Percentiles rank a stretch among this genome's conserved stretches.
These are phyloP conservation scores for Coemansia sp. DNA, from an alignment of 192 early-diverging fungal species.

Conservation along the genomic window DNA sequence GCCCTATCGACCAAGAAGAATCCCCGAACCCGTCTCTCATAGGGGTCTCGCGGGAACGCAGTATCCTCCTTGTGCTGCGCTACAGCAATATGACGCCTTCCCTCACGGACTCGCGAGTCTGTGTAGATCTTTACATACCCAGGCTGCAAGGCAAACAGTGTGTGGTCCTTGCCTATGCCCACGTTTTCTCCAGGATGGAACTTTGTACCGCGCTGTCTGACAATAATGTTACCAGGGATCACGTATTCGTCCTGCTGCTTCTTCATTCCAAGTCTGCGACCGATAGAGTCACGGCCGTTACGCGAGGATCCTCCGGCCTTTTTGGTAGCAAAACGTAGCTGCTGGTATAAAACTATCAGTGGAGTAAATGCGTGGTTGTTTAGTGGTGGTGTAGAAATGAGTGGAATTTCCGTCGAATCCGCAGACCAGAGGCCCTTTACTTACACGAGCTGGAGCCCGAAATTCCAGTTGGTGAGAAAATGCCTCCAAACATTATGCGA, in stretches of 20 bases:
- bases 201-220: constrained; percentile 75
- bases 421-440: neutral
- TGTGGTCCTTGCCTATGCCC: constrained; percentile 77
- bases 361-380: neutral
- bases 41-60: constrained; percentile 59
- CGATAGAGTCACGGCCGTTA: constrained; percentile 76
- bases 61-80: constrained; percentile 59
- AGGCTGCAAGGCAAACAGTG: constrained; percentile 67
- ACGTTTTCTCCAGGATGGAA: constrained; percentile 81
- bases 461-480: neutral
- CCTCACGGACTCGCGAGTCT: constrained; percentile 60
- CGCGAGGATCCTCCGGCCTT: constrained; percentile 75
- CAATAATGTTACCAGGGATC: constrained; percentile 75
- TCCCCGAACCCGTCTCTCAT: constrained; percentile 65
- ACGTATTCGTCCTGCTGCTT: constrained; percentile 66
- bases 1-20: constrained; percentile 65
- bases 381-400: neutral
- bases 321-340: constrained; percentile 76
- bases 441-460: neutral
- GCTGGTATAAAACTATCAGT: constrained; percentile 36
- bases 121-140: constrained; percentile 77
- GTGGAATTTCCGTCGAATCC: neutral
- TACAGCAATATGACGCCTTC: constrained; percentile 68
- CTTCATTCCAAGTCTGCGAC: constrained; percentile 77
- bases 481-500: neutral